These are phyloP conservation scores for Suhomyces sp. DNA, from an alignment of 805 yeast genomes.

Conservation along the genomic window DNA sequence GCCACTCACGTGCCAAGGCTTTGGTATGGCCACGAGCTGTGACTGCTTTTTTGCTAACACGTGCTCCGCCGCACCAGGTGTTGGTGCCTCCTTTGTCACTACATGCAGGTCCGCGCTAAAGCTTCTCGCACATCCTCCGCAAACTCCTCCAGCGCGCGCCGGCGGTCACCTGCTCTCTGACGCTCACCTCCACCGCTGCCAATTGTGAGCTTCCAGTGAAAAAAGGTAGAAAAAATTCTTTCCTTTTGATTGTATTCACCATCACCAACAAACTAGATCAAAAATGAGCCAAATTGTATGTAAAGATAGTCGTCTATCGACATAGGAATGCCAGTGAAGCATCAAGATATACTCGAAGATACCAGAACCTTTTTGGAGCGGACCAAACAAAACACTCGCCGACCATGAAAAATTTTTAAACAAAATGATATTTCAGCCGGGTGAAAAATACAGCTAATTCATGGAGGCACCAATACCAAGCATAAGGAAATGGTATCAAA, in stretches of 20 bases:
- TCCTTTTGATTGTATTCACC: conserved; percentile 9
- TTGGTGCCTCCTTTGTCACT: not conserved
- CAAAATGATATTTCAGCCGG: not conserved
- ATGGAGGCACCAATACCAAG: not conserved
- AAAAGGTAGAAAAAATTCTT: conserved; percentile 11
- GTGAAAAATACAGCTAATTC: not conserved
- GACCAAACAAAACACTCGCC: not conserved
- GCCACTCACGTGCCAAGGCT: not conserved
- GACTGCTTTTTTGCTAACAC: conserved; percentile 6
- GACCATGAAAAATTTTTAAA: not conserved
- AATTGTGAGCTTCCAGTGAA: conserved; percentile 6
- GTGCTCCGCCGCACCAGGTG: conserved; percentile 1
- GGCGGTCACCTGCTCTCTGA: not conserved
- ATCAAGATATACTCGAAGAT: not conserved
- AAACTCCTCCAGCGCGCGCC: conserved; percentile 1
- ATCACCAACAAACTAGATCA: conserved; percentile 17
- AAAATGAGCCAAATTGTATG: conserved; percentile 30
- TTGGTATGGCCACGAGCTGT: not conserved
- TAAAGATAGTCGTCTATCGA: conserved; percentile 6
- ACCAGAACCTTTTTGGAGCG: not conserved
- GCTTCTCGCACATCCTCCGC: conserved; percentile 1
- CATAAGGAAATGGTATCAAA: not conserved
- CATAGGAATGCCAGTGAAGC: not conserved
- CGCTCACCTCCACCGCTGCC: conserved; percentile 1
- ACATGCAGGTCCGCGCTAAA: not conserved